Conservation (phyloP, 148 eudicot genomes). For the Rhododendron mucronatum region DNA sequence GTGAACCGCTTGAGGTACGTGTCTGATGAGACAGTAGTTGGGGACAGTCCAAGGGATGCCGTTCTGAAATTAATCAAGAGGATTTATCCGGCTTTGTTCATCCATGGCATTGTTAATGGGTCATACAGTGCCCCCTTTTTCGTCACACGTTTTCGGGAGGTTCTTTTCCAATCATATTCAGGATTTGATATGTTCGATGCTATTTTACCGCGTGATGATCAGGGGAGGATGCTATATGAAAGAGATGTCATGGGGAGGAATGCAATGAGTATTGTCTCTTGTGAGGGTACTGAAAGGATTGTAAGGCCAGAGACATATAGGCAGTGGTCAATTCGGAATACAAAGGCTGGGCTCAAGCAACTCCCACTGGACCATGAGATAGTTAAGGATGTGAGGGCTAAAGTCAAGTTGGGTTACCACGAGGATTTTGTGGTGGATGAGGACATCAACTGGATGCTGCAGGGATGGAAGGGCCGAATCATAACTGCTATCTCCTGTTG, state of each 20-base stretch:
- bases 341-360: slow-evolving; percentile 49
- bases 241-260: not conserved
- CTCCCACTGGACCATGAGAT: slow-evolving; percentile 31
- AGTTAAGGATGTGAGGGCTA: slow-evolving; percentile 17
- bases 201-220: too few species aligned
- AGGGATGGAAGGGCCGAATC: slow-evolving; percentile 77
- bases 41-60: slow-evolving; percentile 31
- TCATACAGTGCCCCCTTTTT: slow-evolving; percentile 34
- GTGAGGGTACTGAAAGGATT: slow-evolving; percentile 53
- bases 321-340: slow-evolving; percentile 48
- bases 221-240: too few species aligned
- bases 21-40: slow-evolving; percentile 32
- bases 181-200: too few species aligned
- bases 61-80: slow-evolving; percentile 34
- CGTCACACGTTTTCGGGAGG: slow-evolving; percentile 36
- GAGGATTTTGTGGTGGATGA: slow-evolving; percentile 54
- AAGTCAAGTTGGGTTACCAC: slow-evolving; percentile 40
- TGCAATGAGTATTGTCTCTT: slow-evolving; percentile 47
- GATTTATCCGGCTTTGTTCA: slow-evolving; percentile 31
- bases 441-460: slow-evolving; percentile 58
- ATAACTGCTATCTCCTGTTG: slow-evolving; percentile 50
- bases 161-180: slow-evolving; percentile 17
- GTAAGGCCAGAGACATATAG: slow-evolving; percentile 56
- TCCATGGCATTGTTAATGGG: slow-evolving; percentile 36
- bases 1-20: slow-evolving; percentile 27